Conservation (phyloP, 2,329 filamentous ascomycete species). For the Phoma sp. region DNA sequence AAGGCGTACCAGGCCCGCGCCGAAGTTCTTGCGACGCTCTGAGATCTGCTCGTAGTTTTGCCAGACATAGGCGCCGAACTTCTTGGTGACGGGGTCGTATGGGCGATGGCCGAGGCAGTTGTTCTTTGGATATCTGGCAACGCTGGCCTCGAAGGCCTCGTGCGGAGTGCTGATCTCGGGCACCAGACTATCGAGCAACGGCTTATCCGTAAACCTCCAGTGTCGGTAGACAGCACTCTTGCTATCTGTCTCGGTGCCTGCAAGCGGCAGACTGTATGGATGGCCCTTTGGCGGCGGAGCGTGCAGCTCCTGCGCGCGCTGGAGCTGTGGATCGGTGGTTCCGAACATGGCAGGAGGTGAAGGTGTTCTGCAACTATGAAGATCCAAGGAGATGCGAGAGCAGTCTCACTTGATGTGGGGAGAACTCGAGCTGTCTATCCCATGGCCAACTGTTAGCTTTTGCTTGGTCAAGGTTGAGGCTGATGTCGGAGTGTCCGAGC, state of each 20-base stretch:
- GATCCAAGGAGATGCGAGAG: neutral
- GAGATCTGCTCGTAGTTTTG: conserved; percentile 81
- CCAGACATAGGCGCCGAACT: conserved; percentile 81
- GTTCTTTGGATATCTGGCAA: conserved; percentile 67
- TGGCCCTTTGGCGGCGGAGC: conserved; percentile 72
- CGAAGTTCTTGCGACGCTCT: conserved; percentile 80
- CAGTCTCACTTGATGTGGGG: neutral
- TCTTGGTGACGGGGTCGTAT: conserved; percentile 76
- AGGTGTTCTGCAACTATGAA: neutral
- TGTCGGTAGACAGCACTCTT: conserved; percentile 82
- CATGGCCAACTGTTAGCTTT: conserved; percentile 5
- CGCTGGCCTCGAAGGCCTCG: conserved; percentile 75
- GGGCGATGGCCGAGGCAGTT: conserved; percentile 81
- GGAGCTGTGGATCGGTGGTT: conserved; percentile 33
- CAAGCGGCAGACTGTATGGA: conserved; percentile 79
- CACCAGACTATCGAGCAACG: conserved; percentile 59
- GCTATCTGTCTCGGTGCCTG: conserved; percentile 74
- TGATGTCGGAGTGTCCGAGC: conserved; percentile 6
- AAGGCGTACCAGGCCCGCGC: conserved; percentile 82
- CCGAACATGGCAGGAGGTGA: conserved; percentile 37
- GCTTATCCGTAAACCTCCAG: conserved; percentile 75
- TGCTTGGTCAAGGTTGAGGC: neutral
- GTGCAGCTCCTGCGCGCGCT: conserved; percentile 58
- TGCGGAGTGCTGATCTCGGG: conserved; percentile 73
- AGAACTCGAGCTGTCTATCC: neutral